These are phyloP conservation scores for Colletotrichum sublineola DNA, from an alignment of 2,329 filamentous ascomycete species.

Conservation along the genomic window DNA sequence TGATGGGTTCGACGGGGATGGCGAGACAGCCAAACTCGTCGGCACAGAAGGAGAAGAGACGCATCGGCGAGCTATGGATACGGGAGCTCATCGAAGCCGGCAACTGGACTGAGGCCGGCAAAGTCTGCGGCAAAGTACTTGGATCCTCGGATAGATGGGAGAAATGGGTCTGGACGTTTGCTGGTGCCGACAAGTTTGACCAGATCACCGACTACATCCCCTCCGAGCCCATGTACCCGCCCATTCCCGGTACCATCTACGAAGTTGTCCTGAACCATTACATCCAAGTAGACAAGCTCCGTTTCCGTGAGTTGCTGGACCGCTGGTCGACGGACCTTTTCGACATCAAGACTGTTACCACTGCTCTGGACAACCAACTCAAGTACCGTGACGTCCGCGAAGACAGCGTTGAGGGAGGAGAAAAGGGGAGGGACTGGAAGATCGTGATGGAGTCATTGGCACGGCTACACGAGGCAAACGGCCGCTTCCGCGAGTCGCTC, in stretches of 20 bases:
- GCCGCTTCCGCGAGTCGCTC: slow-evolving; percentile 85
- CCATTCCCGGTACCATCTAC: slow-evolving; percentile 85
- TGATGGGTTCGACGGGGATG: slow-evolving; percentile 67
- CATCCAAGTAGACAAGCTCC: slow-evolving; percentile 79
- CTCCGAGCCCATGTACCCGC: slow-evolving; percentile 79
- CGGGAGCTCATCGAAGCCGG: slow-evolving; percentile 82
- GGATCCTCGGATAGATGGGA: slow-evolving; percentile 88
- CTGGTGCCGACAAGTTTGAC: slow-evolving; percentile 86
- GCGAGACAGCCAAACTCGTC: slow-evolving; percentile 38
- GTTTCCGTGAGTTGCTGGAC: slow-evolving; percentile 84
- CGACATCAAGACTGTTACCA: slow-evolving; percentile 80
- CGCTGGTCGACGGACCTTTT: slow-evolving; percentile 89
- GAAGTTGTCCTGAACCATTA: slow-evolving; percentile 93
- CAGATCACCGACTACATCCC: slow-evolving; percentile 91
- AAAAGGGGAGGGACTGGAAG: slow-evolving; percentile 84
- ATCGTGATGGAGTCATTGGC: slow-evolving; percentile 90
- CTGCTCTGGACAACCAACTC: slow-evolving; percentile 85
- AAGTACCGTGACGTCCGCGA: slow-evolving; percentile 80
- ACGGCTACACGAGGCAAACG: slow-evolving; percentile 84
- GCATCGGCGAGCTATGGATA: slow-evolving; percentile 94
- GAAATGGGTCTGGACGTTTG: slow-evolving; percentile 95
- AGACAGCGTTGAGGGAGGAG: slow-evolving; percentile 80
- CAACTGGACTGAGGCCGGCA: slow-evolving; percentile 83
- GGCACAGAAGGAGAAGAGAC: slow-evolving; percentile 87
- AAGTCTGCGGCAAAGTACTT: slow-evolving; percentile 86